Evolutionary conservation across 1,284 basidiomycete species (phyloP).

Genomic region (Ustilago curta): DNA sequence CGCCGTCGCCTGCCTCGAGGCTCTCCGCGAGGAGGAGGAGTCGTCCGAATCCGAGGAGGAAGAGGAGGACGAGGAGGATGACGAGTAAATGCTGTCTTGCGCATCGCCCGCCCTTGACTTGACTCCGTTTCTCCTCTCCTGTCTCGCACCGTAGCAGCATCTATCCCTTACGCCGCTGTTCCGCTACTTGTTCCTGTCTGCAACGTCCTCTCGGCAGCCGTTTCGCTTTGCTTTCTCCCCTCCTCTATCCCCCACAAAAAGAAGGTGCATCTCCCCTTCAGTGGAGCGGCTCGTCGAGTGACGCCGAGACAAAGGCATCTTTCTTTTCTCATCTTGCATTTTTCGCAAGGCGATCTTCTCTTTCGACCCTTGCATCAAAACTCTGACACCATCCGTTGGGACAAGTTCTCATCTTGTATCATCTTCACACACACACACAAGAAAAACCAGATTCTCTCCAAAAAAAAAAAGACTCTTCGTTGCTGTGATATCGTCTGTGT

Average conservation of each 20-base stretch:
- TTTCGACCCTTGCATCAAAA: slow-evolving; percentile 7
- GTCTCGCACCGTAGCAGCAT: background rate
- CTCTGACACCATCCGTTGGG: slow-evolving; percentile 10
- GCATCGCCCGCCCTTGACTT: background rate
- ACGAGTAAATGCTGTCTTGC: slow-evolving; percentile 54
- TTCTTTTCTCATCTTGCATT: background rate
- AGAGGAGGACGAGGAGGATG: slow-evolving; percentile 72
- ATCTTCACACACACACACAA: slow-evolving; percentile 24
- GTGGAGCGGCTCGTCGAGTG: background rate
- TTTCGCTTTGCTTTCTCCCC: background rate
- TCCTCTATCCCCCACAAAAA: slow-evolving; percentile 9
- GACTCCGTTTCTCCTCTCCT: background rate
- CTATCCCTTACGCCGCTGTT: no score
- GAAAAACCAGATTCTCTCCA: slow-evolving; percentile 22
- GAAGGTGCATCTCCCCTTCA: slow-evolving; percentile 7
- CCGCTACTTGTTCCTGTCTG: no score
- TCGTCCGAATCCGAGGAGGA: slow-evolving; percentile 80
- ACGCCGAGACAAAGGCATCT: background rate
- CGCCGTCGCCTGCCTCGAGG: slow-evolving; percentile 94
- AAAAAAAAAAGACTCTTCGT: background rate
- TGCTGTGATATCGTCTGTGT: background rate
- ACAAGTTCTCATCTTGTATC: slow-evolving; percentile 31
- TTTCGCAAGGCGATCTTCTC: background rate
- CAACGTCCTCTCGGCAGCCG: background rate
- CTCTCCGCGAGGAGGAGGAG: slow-evolving; percentile 84